Evolutionary conservation across 768 basidiomycete genomes (phyloP).

Genomic region (Pleurotus sapidus): DNA sequence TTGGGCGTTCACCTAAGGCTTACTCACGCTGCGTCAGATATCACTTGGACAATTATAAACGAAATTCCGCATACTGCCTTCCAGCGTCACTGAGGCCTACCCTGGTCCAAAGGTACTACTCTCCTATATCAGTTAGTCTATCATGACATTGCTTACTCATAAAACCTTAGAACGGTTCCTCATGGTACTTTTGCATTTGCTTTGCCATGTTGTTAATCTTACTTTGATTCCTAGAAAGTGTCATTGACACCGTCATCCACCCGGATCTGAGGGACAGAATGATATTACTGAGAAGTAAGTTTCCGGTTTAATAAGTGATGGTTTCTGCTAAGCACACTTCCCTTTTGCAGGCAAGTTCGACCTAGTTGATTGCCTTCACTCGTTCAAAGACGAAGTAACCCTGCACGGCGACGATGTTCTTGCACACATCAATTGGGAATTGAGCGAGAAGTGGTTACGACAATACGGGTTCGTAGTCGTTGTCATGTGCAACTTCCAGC

Average conservation of each 20-base stretch:
- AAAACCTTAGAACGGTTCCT: conserved; percentile 61
- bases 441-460: conserved; percentile 77
- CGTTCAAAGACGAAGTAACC: conserved; percentile 64
- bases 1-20: no score
- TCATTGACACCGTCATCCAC: conserved; percentile 89
- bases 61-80: conserved; percentile 83
- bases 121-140: neutral
- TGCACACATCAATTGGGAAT: conserved; percentile 89
- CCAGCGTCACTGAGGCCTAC: conserved; percentile 88
- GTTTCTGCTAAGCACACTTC: no score
- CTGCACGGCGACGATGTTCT: conserved; percentile 92
- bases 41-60: conserved; percentile 86
- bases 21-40: conserved; percentile 45
- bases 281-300: conserved; percentile 79
- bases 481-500: neutral
- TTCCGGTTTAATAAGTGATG: neutral
- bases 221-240: conserved; percentile 55
- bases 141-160: conserved; percentile 11
- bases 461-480: conserved; percentile 66
- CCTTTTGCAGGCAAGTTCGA: conserved; percentile 63
- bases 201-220: conserved; percentile 6
- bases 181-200: conserved; percentile 52
- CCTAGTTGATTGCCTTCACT: conserved; percentile 75
- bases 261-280: conserved; percentile 89
- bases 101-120: conserved; percentile 72